Base-by-base conservation (phyloP, 2,329 filamentous ascomycete genomes). In the Fusarium nelsonii region DNA sequence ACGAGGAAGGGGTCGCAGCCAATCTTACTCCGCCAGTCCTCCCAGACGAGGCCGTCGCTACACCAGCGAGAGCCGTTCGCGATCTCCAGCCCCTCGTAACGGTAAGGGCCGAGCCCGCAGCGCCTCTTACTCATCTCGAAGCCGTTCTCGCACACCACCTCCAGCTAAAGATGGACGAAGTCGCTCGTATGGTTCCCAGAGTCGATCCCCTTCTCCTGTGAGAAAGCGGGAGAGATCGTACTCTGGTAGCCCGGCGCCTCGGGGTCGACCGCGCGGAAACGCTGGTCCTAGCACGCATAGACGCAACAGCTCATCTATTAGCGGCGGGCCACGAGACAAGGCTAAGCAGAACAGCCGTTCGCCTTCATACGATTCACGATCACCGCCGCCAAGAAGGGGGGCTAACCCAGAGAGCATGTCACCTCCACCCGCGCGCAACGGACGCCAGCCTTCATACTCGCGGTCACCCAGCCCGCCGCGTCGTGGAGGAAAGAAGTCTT, bases 271-370 rank as follows among this genome's bases (percentile, higher is more conserved):
- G 30, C 65, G 58, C 33, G 66, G 60, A 60, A 65, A 68, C 50
- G 55, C 63, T 26, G 58, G 65, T 30, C 60, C 71, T 12, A 58
- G 54, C 40, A 34, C 70, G 8, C 40, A 70, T 33, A 63, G 73
- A 26, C 74, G 78, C 34, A 79, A 78, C 61, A 80, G 77, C 70
- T 80, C 78, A 3, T 80, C 78, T 1, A 68, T 74, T 23, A 78
- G 78, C 58, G 73, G 70, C 32, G 74, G 63, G 15, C 75, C 74
- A 4, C 69, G 74, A 18, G 73, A 71, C 58, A 72, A 69, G 41
- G 44, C 58, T 26, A 69, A 55, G 46, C 69, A 67, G 26, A 64
- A 73, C 34, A 75, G 70, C 23, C 76, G 76, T 16, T 78, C 78
- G 4, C 74, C 76, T 18, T 79, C 78, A 18, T 75, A 76, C n/a